Conservation (phyloP, 305 asterid species). For the Plantago rigida region DNA sequence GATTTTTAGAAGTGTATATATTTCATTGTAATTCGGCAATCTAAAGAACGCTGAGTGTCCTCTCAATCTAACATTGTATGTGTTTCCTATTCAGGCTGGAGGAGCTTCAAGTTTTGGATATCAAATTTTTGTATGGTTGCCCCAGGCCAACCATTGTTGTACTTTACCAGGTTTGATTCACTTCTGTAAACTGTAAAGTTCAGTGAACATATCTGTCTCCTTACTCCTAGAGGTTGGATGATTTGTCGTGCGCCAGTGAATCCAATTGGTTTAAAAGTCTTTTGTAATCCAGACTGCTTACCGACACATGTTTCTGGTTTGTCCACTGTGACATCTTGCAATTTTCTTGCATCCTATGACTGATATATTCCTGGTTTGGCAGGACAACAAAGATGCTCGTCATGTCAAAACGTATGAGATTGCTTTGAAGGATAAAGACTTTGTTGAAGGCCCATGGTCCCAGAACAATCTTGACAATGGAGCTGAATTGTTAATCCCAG, state of each 20-base stretch:
- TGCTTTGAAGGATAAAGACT: conserved; percentile 86
- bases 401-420: conserved; percentile 94
- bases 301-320: too few relatives aligned
- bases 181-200: not conserved
- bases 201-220: not conserved
- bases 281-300: too few relatives aligned
- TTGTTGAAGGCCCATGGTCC: conserved; percentile 98
- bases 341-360: not conserved
- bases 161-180: conserved; percentile 67
- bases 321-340: not conserved
- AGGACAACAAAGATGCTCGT: conserved; percentile 96
- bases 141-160: conserved; percentile 83
- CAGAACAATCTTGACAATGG: conserved; percentile 97
- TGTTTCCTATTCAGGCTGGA: conserved; percentile 55
- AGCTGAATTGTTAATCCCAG: conserved; percentile 88
- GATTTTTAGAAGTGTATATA: not conserved
- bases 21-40: conserved; percentile 17
- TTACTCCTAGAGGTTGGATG: conserved; percentile 5
- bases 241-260: conserved; percentile 11
- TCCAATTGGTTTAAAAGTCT: not conserved
- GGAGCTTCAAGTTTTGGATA: conserved; percentile 93
- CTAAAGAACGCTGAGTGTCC: not conserved
- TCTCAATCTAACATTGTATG: conserved; percentile 18
- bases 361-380: conserved; percentile 26
- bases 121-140: conserved; percentile 82